These are phyloP conservation scores for Suillus subalutaceus DNA, from an alignment of 768 basidiomycete genomes.

Conservation along the genomic window DNA sequence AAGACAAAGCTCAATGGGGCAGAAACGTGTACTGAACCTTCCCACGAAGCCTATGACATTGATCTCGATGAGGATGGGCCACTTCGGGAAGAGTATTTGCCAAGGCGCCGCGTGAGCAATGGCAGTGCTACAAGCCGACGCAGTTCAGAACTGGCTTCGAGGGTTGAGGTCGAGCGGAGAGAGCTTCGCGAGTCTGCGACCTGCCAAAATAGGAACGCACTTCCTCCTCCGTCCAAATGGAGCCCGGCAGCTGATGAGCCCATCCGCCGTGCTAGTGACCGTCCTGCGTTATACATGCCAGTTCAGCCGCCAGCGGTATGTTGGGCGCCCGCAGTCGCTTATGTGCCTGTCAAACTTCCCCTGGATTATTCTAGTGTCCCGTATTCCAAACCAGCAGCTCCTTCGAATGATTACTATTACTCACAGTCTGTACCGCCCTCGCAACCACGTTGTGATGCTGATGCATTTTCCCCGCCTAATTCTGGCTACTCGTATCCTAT, in stretches of 20 bases:
- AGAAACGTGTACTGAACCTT: constrained; percentile 34
- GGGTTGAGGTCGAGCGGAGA: neutral
- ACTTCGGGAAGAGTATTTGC: constrained; percentile 78
- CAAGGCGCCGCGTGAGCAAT: constrained; percentile 54
- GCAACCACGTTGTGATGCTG: constrained; percentile 58
- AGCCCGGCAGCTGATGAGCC: constrained; percentile 82
- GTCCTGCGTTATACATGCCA: constrained; percentile 66
- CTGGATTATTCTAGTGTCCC: constrained; percentile 21
- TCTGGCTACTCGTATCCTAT: constrained; percentile 64
- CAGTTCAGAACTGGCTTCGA: neutral
- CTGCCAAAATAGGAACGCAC: constrained; percentile 30
- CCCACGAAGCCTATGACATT: constrained; percentile 61
- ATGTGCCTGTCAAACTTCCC: constrained; percentile 26
- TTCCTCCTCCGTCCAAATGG: constrained; percentile 82
- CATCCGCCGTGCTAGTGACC: constrained; percentile 55
- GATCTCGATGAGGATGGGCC: constrained; percentile 86
- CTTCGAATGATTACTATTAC: constrained; percentile 2
- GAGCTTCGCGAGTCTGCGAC: constrained; percentile 8
- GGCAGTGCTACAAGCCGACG: constrained; percentile 14
- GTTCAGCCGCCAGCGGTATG: constrained; percentile 51
- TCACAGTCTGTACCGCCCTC: constrained; percentile 47
- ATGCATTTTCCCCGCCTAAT: constrained; percentile 46
- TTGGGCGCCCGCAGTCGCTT: constrained; percentile 19
- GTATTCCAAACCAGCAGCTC: constrained; percentile 30
- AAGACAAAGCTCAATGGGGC: constrained; percentile 53